Percentiles rank a stretch among this genome's conserved stretches.
Conservation (phyloP, 352 stramenopile genomes). For the Peronospora farinosa region DNA sequence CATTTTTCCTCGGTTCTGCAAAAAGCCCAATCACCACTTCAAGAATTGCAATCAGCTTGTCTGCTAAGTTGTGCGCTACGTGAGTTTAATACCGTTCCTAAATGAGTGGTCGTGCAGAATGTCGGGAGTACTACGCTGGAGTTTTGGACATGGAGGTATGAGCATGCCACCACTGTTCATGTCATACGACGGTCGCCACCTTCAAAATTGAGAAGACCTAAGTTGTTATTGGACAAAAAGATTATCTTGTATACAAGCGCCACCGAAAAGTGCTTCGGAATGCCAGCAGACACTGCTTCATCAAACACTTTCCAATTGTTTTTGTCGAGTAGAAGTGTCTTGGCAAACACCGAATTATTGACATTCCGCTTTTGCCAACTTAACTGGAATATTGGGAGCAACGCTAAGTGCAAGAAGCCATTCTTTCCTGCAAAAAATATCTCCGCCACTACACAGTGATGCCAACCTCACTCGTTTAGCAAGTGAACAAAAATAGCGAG, state of each 20-base stretch:
- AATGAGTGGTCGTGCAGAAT: constrained; percentile 86
- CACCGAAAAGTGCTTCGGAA: constrained; percentile 81
- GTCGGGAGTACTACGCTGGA: constrained; percentile 89
- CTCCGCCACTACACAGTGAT: constrained; percentile 38
- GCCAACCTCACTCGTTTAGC: constrained; percentile 42
- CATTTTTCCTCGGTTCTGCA: constrained; percentile 68
- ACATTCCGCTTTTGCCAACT: constrained; percentile 40
- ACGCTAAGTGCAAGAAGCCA: constrained; percentile 79
- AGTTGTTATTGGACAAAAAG: constrained; percentile 87
- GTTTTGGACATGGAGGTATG: constrained; percentile 82
- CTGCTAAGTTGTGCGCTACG: constrained; percentile 69
- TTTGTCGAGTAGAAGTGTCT: constrained; percentile 88
- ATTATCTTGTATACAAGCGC: constrained; percentile 85
- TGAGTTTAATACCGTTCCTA: constrained; percentile 88
- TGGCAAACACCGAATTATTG: constrained; percentile 78
- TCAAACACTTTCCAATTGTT: constrained; percentile 80
- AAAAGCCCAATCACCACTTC: constrained; percentile 61
- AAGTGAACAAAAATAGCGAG: constrained; percentile 72
- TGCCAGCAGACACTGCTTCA: constrained; percentile 76
- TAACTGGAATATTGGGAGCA: constrained; percentile 77
- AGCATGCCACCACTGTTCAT: no score
- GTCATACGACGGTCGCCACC: no score
- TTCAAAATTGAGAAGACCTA: constrained; percentile 43
- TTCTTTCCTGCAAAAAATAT: constrained; percentile 53
- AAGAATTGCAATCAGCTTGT: constrained; percentile 19